phyloP scores from a whole-genome alignment of 371 early-diverging fungal genomes.

The Actinomucor elegans region DNA sequence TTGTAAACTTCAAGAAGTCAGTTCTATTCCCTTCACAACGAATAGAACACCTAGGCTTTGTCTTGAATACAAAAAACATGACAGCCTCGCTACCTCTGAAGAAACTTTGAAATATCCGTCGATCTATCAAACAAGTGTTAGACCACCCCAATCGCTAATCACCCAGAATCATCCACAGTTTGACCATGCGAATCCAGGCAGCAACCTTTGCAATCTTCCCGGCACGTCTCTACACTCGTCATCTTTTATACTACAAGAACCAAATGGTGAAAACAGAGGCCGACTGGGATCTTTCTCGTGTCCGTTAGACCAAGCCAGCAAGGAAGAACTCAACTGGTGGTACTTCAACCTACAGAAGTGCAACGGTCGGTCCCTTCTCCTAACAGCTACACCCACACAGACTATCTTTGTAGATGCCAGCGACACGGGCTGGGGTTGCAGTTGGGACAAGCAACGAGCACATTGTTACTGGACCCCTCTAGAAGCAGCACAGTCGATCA shows the following conservation, averaged over 20 bases:
- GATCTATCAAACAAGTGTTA: constrained; percentile 9
- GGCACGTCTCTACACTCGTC: constrained; percentile 15
- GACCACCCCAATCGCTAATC: background rate
- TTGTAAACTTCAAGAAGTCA: constrained; percentile 11
- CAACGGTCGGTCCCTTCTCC: constrained; percentile 13
- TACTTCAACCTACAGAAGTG: background rate
- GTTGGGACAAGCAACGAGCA: background rate
- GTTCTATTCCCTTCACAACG: constrained; percentile 7
- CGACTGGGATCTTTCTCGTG: background rate
- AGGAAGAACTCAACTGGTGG: constrained; percentile 11
- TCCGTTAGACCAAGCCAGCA: background rate
- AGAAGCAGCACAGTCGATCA: constrained; percentile 19
- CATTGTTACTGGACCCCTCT: constrained; percentile 13
- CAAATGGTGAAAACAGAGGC: no score
- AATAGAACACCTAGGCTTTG: constrained; percentile 15
- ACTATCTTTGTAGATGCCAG: no score
- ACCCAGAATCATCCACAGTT: constrained; percentile 14
- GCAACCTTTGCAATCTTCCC: constrained; percentile 13
- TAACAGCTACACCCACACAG: constrained; percentile 3
- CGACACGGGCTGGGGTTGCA: constrained; percentile 18
- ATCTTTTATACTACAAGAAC: constrained; percentile 7
- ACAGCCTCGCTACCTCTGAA: background rate
- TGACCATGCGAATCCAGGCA: constrained; percentile 19
- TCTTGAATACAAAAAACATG: background rate
- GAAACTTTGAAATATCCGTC: constrained; percentile 23